phyloP scores from a whole-genome alignment of 192 early-diverging fungal genomes.

The Lobosporangium transversale region DNA sequence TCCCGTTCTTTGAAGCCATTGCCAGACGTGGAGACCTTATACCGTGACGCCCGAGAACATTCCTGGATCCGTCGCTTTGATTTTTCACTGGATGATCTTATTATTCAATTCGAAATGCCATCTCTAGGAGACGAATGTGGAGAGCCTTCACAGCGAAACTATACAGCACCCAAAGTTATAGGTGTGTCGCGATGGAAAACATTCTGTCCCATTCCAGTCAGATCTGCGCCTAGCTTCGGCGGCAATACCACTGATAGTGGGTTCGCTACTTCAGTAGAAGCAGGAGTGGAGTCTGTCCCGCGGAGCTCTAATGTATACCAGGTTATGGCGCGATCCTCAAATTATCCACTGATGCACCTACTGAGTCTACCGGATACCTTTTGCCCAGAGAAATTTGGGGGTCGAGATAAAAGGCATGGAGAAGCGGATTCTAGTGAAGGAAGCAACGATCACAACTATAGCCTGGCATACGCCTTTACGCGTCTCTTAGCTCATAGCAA shows the following conservation, averaged over 20 bases:
- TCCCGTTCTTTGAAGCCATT: no score
- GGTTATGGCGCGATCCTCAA: slow-evolving; percentile 1
- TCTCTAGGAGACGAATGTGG: not conserved
- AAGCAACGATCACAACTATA: not conserved
- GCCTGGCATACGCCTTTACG: slow-evolving; percentile 1
- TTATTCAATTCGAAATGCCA: not conserved
- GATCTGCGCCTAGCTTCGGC: no score
- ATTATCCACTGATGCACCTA: slow-evolving; percentile 35
- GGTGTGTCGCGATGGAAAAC: slow-evolving; percentile 34
- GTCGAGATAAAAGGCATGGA: no score
- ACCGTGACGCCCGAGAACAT: not conserved
- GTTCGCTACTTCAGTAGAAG: no score
- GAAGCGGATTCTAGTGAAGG: no score
- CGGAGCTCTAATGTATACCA: slow-evolving; percentile 17
- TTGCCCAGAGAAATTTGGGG: slow-evolving; percentile 13
- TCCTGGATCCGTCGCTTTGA: slow-evolving; percentile 15
- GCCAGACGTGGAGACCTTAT: no score
- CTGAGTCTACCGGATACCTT: slow-evolving; percentile 23
- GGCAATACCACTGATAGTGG: no score
- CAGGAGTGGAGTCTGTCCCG: no score
- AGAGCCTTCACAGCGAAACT: no score
- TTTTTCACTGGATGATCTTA: slow-evolving; percentile 33
- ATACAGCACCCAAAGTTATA: not conserved
- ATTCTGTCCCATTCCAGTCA: not conserved
- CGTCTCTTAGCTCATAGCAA: not conserved